These are phyloP conservation scores for Penicillium atrosanguineum DNA, from an alignment of 495 filamentous ascomycete species.

Conservation along the genomic window DNA sequence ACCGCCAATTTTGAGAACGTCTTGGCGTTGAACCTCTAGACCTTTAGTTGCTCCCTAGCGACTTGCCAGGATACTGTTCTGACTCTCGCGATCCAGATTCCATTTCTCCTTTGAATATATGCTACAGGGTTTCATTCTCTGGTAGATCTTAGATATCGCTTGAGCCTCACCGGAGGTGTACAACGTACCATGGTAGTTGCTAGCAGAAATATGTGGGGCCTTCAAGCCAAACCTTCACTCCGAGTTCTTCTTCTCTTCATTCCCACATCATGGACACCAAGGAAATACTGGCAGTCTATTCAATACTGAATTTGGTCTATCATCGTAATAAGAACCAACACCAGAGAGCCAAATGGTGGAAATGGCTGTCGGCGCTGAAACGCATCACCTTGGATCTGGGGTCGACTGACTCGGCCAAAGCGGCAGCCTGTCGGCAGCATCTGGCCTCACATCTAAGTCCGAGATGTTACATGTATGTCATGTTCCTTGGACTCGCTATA, in stretches of 20 bases:
- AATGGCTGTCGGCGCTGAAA: conserved; percentile 61
- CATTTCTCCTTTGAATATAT: not conserved
- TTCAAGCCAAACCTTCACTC: not conserved
- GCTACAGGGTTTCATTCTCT: not conserved
- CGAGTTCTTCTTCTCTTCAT: not conserved
- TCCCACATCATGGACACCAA: conserved; percentile 27
- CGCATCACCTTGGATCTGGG: conserved; percentile 56
- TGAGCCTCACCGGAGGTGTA: not conserved
- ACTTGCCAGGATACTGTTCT: not conserved
- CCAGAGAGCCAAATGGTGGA: conserved; percentile 69
- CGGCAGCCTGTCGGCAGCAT: conserved; percentile 20
- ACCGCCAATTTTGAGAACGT: not conserved
- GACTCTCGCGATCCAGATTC: not conserved
- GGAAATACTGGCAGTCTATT: conserved; percentile 30
- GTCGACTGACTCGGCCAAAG: conserved; percentile 25
- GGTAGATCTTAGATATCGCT: not conserved
- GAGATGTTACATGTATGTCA: conserved; percentile 45
- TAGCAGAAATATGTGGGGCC: not conserved
- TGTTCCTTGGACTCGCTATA: not conserved
- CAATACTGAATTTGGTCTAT: conserved; percentile 58
- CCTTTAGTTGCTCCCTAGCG: not conserved
- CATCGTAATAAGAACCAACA: conserved; percentile 87
- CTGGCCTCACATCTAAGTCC: conserved; percentile 38
- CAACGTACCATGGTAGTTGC: not conserved
- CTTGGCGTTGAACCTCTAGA: not conserved